These are phyloP conservation scores for Mychonastes homosphaera DNA, from an alignment of 139 green algal genomes.

Conservation along the genomic window DNA sequence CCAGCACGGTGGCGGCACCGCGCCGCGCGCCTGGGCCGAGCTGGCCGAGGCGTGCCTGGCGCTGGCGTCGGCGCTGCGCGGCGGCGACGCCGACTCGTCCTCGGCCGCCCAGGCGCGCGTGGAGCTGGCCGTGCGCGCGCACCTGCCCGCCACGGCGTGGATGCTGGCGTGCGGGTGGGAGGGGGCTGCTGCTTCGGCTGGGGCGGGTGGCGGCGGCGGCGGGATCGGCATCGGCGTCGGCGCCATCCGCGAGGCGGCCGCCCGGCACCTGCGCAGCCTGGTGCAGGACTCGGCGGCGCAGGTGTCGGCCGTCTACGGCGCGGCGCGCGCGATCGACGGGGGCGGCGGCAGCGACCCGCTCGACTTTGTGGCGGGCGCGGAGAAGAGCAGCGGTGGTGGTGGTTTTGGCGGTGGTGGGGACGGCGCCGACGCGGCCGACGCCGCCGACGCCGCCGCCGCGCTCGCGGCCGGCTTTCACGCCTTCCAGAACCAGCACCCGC, in stretches of 20 bases:
- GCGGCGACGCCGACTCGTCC: neutral
- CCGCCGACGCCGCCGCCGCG: too few species aligned
- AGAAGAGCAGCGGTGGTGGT: neutral
- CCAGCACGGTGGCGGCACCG: neutral
- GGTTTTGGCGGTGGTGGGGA: neutral
- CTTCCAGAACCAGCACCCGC: too few species aligned
- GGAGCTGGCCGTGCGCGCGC: neutral
- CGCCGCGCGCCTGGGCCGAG: neutral
- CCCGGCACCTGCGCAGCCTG: neutral
- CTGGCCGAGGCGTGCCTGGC: neutral
- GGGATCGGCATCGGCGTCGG: too few species aligned
- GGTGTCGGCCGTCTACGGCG: neutral
- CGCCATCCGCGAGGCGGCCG: neutral
- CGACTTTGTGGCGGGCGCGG: neutral
- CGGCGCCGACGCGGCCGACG: too few species aligned
- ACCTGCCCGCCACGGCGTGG: conserved; percentile 7
- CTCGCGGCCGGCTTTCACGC: too few species aligned
- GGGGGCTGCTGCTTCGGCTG: too few species aligned
- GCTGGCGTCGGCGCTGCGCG: neutral
- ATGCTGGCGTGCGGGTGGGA: neutral
- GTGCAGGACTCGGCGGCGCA: conserved; percentile 4
- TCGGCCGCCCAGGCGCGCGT: neutral
- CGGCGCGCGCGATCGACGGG: neutral
- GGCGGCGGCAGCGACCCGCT: neutral
- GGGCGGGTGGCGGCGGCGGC: too few species aligned